Base-by-base conservation (phyloP, 2,329 filamentous ascomycete species). In the Dactylellina leptospora region DNA sequence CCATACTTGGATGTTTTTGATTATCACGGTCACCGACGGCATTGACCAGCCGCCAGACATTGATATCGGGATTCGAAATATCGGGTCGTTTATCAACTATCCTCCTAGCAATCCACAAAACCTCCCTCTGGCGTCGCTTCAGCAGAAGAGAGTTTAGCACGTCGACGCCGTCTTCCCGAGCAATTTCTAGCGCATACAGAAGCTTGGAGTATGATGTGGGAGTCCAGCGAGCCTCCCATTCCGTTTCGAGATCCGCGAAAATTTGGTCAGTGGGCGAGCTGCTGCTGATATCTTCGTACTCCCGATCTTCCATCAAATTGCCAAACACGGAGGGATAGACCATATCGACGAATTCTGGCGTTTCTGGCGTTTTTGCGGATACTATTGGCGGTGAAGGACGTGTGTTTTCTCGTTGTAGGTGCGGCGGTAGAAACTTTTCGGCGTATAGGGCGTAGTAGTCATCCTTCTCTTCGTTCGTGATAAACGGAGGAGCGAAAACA, bases 121-220 rank as follows among this genome's bases (percentile, higher is more conserved):
- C 68, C 33, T 72, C 68, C 13, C 68, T 20, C 22, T 72, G 59
- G 2, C 68, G 45, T 23, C 68, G 44, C 20, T 55, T 59, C n/a
- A 72, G 36, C 9, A 72, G 25, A 16, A 72, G 44, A 2, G 68
- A 72, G 27, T 58, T 59, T 22, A 72, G 38, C 4, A 72, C 22
- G 28, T 72, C 68, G 20, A 72, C n/a, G 11, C 68, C 68, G 33
- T 72, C 68, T 36, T 72, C 68, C 10, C 68, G 68, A 22, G 68
- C 68, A 28, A 72, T 72, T 42, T 72, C 68, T n/a, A 72, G 68
- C 5, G 59, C 51, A 50, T 72, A 72, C 20, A 72, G 38, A 44
- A 72, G 59, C 36, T 54, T 63, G 9, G 50, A 60, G 27, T 64
- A 64, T 18, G 68, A 63, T n/a, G 27, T 20, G 20, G 42, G 16